Percentiles rank a stretch among this genome's conserved stretches.
Evolutionary conservation across 2,329 filamentous ascomycete species (phyloP).

Genomic region (Monosporascus sp.): DNA sequence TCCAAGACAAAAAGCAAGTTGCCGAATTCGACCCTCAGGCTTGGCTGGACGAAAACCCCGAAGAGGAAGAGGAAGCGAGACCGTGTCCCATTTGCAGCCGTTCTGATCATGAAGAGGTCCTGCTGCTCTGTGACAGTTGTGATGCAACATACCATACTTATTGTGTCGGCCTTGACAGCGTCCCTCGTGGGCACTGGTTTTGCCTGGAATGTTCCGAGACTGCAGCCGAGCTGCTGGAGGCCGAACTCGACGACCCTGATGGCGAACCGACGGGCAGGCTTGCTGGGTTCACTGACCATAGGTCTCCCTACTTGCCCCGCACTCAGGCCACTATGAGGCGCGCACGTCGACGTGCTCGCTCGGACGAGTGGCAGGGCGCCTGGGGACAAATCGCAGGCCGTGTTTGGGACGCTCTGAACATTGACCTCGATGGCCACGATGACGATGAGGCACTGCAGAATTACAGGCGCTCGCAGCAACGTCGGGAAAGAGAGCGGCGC

Average conservation of each 20-base stretch:
- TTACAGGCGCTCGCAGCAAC: conserved; percentile 48
- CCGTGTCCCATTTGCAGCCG: conserved; percentile 83
- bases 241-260: conserved; percentile 30
- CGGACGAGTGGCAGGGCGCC: conserved; percentile 81
- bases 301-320: conserved; percentile 41
- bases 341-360: conserved; percentile 60
- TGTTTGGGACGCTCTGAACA: conserved; percentile 61
- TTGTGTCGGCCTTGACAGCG: conserved; percentile 75
- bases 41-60: conserved; percentile 66
- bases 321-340: conserved; percentile 55
- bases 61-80: conserved; percentile 63
- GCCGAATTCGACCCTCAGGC: conserved; percentile 79
- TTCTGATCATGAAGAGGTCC: conserved; percentile 73
- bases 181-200: conserved; percentile 80
- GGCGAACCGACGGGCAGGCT: conserved; percentile 5
- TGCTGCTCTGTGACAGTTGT: conserved; percentile 88
- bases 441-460: conserved; percentile 58
- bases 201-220: conserved; percentile 68
- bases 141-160: conserved; percentile 87
- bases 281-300: conserved; percentile 19
- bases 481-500: conserved; percentile 47
- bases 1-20: conserved; percentile 82
- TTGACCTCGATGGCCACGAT: conserved; percentile 83
- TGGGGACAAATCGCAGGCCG: conserved; percentile 63
- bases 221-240: conserved; percentile 41